These are phyloP conservation scores for Hamamelis virginiana DNA, from an alignment of 164 flowering plant species.

Conservation along the genomic window DNA sequence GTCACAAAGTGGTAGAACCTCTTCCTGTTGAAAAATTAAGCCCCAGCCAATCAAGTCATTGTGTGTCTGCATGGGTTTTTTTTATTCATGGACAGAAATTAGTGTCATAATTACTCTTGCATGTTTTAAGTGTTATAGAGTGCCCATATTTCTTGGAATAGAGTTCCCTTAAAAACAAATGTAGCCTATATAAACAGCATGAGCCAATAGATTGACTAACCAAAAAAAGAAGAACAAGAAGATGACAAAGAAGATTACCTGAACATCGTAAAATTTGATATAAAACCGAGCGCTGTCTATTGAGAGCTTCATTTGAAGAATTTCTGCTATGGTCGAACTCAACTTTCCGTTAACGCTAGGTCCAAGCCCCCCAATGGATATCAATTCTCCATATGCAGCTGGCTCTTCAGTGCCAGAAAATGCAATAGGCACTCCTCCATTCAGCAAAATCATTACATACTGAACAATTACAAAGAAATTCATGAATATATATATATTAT, in stretches of 20 bases:
- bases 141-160: neutral
- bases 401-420: constrained; percentile 92
- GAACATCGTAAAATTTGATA: constrained; percentile 77
- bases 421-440: constrained; percentile 84
- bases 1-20: too few relatives aligned
- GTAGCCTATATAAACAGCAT: neutral
- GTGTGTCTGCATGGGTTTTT: neutral
- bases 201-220: too few relatives aligned
- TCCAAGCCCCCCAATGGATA: constrained; percentile 83
- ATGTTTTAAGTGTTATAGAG: neutral
- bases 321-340: constrained; percentile 81
- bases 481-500: constrained; percentile 4
- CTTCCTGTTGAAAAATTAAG: too few relatives aligned
- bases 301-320: constrained; percentile 80
- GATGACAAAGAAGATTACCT: too few relatives aligned
- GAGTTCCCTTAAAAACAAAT: neutral
- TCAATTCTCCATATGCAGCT: constrained; percentile 87
- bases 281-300: constrained; percentile 76
- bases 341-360: constrained; percentile 81
- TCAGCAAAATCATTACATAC: constrained; percentile 91
- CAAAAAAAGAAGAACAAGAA: too few relatives aligned
- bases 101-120: neutral
- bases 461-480: constrained; percentile 22
- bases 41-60: too few relatives aligned
- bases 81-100: neutral